Conservation (phyloP, 2,329 filamentous ascomycete species). For the Talaromyces sp. region DNA sequence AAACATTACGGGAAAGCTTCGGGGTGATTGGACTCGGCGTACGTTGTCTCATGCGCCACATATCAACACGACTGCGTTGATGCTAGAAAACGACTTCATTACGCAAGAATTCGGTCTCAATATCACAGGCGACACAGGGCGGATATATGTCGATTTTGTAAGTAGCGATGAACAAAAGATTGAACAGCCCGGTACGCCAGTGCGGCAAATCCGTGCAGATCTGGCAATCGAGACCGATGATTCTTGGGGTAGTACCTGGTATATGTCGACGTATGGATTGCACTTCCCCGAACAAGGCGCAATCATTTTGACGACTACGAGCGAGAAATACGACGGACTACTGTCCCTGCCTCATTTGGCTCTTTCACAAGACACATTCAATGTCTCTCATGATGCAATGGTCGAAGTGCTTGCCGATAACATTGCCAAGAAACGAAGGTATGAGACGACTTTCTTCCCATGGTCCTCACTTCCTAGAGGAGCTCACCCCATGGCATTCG, state of each 20-base stretch:
- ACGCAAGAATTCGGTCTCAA: slow-evolving; percentile 70
- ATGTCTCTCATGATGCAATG: slow-evolving; percentile 61
- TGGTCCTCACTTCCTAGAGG: slow-evolving; percentile 70
- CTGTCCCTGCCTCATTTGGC: slow-evolving; percentile 83
- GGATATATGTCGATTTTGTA: slow-evolving; percentile 65
- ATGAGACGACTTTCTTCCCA: slow-evolving; percentile 57
- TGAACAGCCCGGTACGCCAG: slow-evolving; percentile 39
- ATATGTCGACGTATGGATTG: slow-evolving; percentile 74
- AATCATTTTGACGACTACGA: slow-evolving; percentile 80
- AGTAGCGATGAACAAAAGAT: slow-evolving; percentile 46
- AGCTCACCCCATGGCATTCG: slow-evolving; percentile 44
- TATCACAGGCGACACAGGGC: slow-evolving; percentile 68
- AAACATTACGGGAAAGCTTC: slow-evolving; percentile 72
- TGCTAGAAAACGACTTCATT: slow-evolving; percentile 64
- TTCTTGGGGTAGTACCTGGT: slow-evolving; percentile 69
- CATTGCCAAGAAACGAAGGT: slow-evolving; percentile 61
- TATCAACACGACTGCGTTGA: slow-evolving; percentile 63
- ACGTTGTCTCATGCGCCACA: slow-evolving; percentile 46
- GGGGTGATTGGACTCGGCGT: slow-evolving; percentile 69
- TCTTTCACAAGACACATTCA: slow-evolving; percentile 54
- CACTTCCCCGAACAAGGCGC: slow-evolving; percentile 81
- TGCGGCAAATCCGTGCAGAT: slow-evolving; percentile 66
- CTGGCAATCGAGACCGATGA: slow-evolving; percentile 69
- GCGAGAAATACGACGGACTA: slow-evolving; percentile 89
- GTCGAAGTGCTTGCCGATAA: slow-evolving; percentile 67